These are phyloP conservation scores for Pythium sp. DNA, from an alignment of 352 stramenopile genomes.

Conservation along the genomic window DNA sequence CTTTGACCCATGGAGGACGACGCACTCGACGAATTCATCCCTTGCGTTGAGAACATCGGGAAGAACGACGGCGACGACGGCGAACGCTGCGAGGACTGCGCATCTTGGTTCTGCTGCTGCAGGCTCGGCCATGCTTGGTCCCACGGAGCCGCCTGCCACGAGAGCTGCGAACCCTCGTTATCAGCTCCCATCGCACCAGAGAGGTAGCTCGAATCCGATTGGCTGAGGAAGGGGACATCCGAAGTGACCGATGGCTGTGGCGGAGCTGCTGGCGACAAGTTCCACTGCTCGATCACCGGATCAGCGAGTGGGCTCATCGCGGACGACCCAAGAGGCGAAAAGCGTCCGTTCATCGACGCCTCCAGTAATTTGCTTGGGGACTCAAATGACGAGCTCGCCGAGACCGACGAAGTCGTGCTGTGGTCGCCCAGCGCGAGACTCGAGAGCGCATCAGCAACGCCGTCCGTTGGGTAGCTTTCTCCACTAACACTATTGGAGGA, in stretches of 20 bases:
- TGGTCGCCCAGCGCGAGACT: constrained; percentile 63
- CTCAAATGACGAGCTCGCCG: constrained; percentile 48
- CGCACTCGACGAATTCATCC: constrained; percentile 1
- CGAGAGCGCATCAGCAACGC: constrained; percentile 65
- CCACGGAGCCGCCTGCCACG: constrained; percentile 54
- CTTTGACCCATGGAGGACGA: constrained; percentile 15
- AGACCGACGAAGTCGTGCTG: constrained; percentile 42
- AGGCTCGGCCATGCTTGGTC: constrained; percentile 51
- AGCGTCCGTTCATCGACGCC: constrained; percentile 28
- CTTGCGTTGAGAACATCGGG: constrained; percentile 52
- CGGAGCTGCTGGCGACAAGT: constrained; percentile 53
- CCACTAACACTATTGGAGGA: constrained; percentile 31
- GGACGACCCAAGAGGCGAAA: constrained; percentile 59
- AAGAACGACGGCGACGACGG: constrained; percentile 45
- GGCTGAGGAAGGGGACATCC: constrained; percentile 41
- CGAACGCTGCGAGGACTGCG: constrained; percentile 34
- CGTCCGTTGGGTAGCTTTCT: constrained; percentile 33
- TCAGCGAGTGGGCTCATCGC: constrained; percentile 50
- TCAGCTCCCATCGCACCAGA: constrained; percentile 37
- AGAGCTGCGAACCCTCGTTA: constrained; percentile 31
- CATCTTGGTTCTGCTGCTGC: constrained; percentile 27
- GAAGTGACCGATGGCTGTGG: constrained; percentile 30
- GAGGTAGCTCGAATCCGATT: constrained; percentile 47
- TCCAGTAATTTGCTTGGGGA: constrained; percentile 53
- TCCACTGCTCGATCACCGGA: constrained; percentile 79